These are phyloP conservation scores for Phalaenopsis aphrodite DNA, from an alignment of 106 monocot species.

Conservation along the genomic window DNA sequence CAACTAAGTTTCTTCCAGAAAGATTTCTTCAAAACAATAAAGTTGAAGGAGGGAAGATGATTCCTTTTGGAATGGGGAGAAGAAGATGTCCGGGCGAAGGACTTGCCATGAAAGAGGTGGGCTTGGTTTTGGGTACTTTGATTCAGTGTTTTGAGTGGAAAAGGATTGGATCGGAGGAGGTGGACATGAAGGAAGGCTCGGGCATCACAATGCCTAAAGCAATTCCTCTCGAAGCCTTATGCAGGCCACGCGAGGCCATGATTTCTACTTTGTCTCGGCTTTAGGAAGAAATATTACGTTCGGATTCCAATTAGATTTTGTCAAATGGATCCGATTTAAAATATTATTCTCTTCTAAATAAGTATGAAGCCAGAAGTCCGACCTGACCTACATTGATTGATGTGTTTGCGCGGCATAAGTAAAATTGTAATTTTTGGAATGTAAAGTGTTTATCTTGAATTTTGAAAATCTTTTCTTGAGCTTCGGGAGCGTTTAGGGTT, in stretches of 20 bases:
- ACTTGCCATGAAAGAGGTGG: conserved; percentile 7
- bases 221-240: neutral
- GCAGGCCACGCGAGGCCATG: neutral
- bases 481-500: too few species aligned
- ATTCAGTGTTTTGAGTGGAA: conserved; percentile 45
- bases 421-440: too few species aligned
- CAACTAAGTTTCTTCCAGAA: conserved; percentile 4
- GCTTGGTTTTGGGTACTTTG: conserved; percentile 9
- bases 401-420: too few species aligned
- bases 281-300: too few species aligned
- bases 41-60: neutral
- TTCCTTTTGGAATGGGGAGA: conserved; percentile 34
- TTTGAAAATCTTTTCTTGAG: too few species aligned
- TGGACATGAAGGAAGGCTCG: conserved; percentile 17
- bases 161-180: neutral
- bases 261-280: too few species aligned
- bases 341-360: too few species aligned
- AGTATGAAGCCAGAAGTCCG: too few species aligned
- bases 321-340: too few species aligned
- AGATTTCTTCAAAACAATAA: conserved; percentile 1
- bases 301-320: too few species aligned
- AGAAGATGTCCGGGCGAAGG: conserved; percentile 34
- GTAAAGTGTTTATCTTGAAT: too few species aligned
- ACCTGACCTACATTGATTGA: too few species aligned
- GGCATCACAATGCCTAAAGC: conserved; percentile 21